Evolutionary conservation across 352 stramenopile genomes (phyloP).

Genomic region (Phytopythium sindhum): DNA sequence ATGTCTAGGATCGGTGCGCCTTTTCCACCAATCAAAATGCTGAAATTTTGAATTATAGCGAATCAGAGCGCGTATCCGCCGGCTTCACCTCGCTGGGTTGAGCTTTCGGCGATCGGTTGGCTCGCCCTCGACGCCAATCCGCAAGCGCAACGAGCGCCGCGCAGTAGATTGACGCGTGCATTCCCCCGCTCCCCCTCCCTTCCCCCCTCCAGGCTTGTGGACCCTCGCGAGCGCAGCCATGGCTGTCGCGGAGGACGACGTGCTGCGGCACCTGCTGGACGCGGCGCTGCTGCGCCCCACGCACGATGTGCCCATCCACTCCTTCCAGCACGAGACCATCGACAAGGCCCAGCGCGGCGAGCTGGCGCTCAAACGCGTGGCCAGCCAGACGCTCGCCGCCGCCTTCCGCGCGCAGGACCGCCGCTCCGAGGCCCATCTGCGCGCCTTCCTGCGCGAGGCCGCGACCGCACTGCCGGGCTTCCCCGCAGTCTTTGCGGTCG

Average conservation of each 20-base stretch:
- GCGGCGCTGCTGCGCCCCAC: constrained; percentile 44
- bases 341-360: constrained; percentile 55
- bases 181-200: not conserved
- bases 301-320: constrained; percentile 49
- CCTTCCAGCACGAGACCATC: constrained; percentile 64
- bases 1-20: not conserved
- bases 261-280: constrained; percentile 60
- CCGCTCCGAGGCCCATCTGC: constrained; percentile 52
- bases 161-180: not conserved
- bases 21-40: constrained; percentile 1
- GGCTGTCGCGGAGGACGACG: constrained; percentile 45
- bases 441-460: constrained; percentile 38
- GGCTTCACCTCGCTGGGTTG: not conserved
- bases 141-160: not conserved
- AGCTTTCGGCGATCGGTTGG: not conserved
- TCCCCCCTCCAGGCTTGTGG: not conserved
- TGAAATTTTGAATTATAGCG: not conserved
- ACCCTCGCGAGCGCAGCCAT: constrained; percentile 7
- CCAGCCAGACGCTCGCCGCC: constrained; percentile 55
- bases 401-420: constrained; percentile 54
- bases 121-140: constrained; percentile 1
- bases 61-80: not conserved
- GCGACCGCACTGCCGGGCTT: constrained; percentile 35
- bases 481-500: constrained; percentile 40
- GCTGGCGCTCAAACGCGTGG: constrained; percentile 59